Evolutionary conservation across 495 filamentous ascomycete genomes (phyloP).

Genomic region (Halenospora varia): DNA sequence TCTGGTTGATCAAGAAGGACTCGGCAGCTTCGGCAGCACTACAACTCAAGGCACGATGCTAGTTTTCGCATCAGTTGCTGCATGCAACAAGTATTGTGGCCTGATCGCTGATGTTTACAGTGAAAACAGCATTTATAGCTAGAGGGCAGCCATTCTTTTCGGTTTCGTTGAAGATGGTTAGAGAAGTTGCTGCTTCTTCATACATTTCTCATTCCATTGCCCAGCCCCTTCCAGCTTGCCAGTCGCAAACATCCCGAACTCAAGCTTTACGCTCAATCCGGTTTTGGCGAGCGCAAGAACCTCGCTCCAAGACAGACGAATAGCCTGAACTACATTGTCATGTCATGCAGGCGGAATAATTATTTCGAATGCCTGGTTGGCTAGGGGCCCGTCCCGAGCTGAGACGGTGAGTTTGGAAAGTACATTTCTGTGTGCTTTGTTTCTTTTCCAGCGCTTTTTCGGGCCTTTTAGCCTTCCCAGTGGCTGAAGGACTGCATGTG

Average conservation of each 20-base stretch:
- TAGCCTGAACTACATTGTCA: constrained; percentile 1
- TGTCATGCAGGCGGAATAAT: constrained; percentile 5
- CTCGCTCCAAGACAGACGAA: neutral
- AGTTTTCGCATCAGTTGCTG: too few species aligned
- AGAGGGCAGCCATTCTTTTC: too few species aligned
- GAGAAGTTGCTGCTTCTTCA: neutral
- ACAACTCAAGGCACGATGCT: neutral
- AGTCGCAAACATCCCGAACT: too few species aligned
- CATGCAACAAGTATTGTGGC: neutral
- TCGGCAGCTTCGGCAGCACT: neutral
- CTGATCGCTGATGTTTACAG: neutral
- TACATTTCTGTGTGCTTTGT: neutral
- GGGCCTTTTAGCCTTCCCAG: neutral
- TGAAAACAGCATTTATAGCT: too few species aligned
- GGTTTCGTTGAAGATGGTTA: too few species aligned
- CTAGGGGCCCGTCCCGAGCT: neutral
- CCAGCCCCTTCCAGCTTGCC: neutral
- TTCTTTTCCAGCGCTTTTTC: neutral
- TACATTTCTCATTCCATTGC: neutral
- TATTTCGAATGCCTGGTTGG: neutral
- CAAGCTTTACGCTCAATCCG: neutral
- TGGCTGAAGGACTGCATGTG: constrained; percentile 1
- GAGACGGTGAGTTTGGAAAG: neutral
- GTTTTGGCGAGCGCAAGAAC: neutral
- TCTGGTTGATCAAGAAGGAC: neutral